A percentile compares a stretch with the other conserved stretches of the same genome.
These are phyloP conservation scores for Candida frijolesensis DNA, from an alignment of 1,139 yeast genomes.

Conservation along the genomic window DNA sequence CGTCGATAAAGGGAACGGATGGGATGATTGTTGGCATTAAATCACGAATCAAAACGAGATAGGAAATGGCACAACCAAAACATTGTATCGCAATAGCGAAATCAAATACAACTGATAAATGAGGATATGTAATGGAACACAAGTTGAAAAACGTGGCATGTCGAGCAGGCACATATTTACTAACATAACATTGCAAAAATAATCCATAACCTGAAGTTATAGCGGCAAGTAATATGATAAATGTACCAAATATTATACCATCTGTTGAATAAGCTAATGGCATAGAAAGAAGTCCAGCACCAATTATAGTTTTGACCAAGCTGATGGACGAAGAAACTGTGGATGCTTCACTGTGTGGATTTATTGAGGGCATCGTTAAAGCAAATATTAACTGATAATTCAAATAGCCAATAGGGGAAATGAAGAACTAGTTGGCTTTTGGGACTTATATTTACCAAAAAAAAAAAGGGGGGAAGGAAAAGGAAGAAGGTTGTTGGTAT, in stretches of 20 bases:
- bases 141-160: conserved; percentile 85
- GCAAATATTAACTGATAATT: neutral
- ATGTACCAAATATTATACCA: conserved; percentile 70
- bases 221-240: conserved; percentile 73
- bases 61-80: conserved; percentile 50
- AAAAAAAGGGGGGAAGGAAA: no score
- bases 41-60: conserved; percentile 49
- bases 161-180: conserved; percentile 69
- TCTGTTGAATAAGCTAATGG: conserved; percentile 90
- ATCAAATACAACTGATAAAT: conserved; percentile 80
- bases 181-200: conserved; percentile 72
- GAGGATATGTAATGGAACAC: conserved; percentile 83
- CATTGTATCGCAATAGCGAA: conserved; percentile 87
- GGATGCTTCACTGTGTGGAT: conserved; percentile 26
- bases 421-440: no score
- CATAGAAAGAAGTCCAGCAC: conserved; percentile 93
- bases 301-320: conserved; percentile 71
- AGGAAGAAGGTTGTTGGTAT: no score
- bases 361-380: conserved; percentile 15
- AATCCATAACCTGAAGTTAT: conserved; percentile 79
- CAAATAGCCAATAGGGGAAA: neutral
- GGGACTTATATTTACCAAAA: no score
- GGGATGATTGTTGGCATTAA: conserved; percentile 45
- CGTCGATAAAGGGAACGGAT: conserved; percentile 24
- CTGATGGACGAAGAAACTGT: conserved; percentile 56